These are phyloP conservation scores for Euphorbia pulcherrima DNA, from an alignment of 345 rosid species.

Conservation along the genomic window DNA sequence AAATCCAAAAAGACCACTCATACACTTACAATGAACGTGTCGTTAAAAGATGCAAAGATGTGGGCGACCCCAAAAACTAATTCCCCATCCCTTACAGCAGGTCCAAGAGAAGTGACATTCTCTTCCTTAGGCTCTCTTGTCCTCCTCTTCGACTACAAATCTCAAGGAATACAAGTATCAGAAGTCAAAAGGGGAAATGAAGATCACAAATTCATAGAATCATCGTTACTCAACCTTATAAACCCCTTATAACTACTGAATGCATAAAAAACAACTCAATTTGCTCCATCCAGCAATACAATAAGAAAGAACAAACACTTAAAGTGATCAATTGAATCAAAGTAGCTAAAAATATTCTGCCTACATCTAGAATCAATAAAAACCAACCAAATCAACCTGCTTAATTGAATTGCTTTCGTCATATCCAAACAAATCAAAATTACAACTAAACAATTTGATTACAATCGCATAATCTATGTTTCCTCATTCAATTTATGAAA, in stretches of 20 bases:
- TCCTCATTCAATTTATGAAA: no score
- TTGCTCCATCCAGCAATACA: neutral
- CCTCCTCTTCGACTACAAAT: slow-evolving; percentile 61
- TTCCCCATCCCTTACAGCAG: slow-evolving; percentile 75
- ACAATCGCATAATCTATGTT: no score
- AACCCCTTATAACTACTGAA: neutral
- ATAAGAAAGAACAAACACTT: neutral
- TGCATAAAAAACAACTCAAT: neutral
- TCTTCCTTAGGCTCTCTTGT: slow-evolving; percentile 86
- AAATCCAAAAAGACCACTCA: neutral
- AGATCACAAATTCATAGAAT: neutral
- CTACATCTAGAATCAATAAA: neutral
- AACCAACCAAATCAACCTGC: neutral
- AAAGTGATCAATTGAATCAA: neutral
- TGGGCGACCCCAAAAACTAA: slow-evolving; percentile 81
- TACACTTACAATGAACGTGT: slow-evolving; percentile 74
- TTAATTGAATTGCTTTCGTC: neutral
- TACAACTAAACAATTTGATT: no score
- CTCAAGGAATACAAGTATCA: neutral
- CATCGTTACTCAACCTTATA: neutral
- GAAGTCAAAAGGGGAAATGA: neutral
- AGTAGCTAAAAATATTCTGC: neutral
- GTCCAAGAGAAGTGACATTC: slow-evolving; percentile 69
- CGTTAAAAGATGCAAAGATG: slow-evolving; percentile 83
- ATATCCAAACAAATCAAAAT: neutral